phyloP scores from a whole-genome alignment of 805 yeast species.

The Spathaspora gorwiae region DNA sequence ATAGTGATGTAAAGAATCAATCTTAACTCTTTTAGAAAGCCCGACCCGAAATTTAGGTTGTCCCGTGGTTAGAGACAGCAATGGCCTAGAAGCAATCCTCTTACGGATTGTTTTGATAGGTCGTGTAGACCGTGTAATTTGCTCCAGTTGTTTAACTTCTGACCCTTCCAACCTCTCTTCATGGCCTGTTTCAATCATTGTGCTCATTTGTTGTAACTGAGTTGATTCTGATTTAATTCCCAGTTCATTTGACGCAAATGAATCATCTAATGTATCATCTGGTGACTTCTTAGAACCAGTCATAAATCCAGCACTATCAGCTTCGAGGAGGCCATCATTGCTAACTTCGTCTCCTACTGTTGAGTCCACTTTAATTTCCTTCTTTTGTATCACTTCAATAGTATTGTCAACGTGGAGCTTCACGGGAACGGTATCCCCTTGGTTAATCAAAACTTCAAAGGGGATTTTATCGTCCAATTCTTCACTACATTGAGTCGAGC shows the following conservation, averaged over 20 bases:
- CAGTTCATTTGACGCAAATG: background rate
- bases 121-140: background rate
- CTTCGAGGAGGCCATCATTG: too few relatives aligned
- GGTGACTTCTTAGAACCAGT: background rate
- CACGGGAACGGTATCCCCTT: too few relatives aligned
- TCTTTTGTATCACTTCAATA: background rate
- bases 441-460: too few relatives aligned
- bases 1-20: constrained; percentile 22
- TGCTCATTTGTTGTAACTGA: background rate
- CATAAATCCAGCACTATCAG: too few relatives aligned
- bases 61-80: constrained; percentile 1
- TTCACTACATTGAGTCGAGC: constrained; percentile 1
- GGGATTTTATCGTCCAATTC: background rate
- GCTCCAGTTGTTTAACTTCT: background rate
- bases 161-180: background rate
- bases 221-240: background rate
- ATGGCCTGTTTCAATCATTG: background rate
- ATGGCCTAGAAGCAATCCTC: constrained; percentile 2
- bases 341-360: background rate
- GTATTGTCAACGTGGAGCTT: background rate
- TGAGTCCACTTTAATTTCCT: background rate
- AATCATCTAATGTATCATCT: background rate
- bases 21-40: constrained; percentile 17
- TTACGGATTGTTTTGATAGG: constrained; percentile 1
- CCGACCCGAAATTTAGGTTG: constrained; percentile 18